These are phyloP conservation scores for Strobilomyces echinocephalus DNA, from an alignment of 768 basidiomycete species.

Conservation along the genomic window DNA sequence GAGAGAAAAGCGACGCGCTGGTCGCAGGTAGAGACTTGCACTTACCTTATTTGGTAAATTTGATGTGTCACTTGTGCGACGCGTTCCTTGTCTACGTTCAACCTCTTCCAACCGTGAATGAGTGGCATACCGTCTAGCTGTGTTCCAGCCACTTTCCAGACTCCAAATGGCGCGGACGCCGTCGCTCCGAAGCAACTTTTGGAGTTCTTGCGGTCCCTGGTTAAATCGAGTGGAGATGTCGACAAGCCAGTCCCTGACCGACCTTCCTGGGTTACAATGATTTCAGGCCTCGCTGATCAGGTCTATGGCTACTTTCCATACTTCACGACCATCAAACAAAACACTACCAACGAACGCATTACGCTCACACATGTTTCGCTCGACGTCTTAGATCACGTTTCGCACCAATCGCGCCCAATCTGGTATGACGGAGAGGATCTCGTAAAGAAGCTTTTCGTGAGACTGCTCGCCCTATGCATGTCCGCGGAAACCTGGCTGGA, in stretches of 20 bases:
- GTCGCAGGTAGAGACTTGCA: constrained; percentile 49
- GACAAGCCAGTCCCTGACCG: constrained; percentile 32
- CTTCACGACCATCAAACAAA: constrained; percentile 47
- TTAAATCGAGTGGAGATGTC: constrained; percentile 33
- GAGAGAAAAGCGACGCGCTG: constrained; percentile 71
- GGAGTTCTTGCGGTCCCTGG: constrained; percentile 39
- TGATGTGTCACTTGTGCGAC: not conserved
- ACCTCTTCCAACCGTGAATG: constrained; percentile 14
- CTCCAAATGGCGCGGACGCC: constrained; percentile 20
- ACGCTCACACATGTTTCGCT: constrained; percentile 50
- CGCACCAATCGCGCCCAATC: constrained; percentile 47
- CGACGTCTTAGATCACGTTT: constrained; percentile 49
- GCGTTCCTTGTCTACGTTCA: not conserved
- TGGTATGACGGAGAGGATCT: constrained; percentile 43
- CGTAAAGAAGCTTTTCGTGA: constrained; percentile 45
- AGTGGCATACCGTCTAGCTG: constrained; percentile 22
- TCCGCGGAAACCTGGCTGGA: constrained; percentile 59
- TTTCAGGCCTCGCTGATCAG: constrained; percentile 49
- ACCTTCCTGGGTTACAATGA: constrained; percentile 45
- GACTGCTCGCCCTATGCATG: constrained; percentile 50
- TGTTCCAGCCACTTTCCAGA: constrained; percentile 31
- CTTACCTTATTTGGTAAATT: constrained; percentile 10
- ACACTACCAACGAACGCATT: constrained; percentile 52
- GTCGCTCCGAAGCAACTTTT: constrained; percentile 38
- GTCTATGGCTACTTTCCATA: constrained; percentile 53